Evolutionary conservation across 495 filamentous ascomycete species (phyloP).

Genomic region (Xylaria castorea): DNA sequence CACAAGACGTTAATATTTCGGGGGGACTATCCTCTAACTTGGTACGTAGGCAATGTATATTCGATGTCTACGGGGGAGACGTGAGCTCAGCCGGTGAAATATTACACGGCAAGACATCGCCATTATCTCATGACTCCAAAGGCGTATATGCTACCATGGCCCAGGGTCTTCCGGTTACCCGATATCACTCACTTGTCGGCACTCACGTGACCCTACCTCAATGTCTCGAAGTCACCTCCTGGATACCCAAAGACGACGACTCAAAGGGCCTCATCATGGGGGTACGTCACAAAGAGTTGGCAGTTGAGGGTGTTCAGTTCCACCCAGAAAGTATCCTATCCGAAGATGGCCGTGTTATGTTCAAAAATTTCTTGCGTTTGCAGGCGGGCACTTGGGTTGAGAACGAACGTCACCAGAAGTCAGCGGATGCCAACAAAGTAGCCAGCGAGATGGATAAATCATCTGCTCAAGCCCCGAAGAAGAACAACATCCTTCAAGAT

Average conservation of each 20-base stretch:
- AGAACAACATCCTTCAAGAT: conserved; percentile 83
- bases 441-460: neutral
- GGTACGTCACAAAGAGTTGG: conserved; percentile 86
- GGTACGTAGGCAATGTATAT: conserved; percentile 82
- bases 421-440: conserved; percentile 33
- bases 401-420: conserved; percentile 64
- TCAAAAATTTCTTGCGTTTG: conserved; percentile 89
- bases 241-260: conserved; percentile 70
- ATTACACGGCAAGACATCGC: conserved; percentile 94
- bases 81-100: conserved; percentile 96
- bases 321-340: conserved; percentile 98
- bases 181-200: conserved; percentile 96
- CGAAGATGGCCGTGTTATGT: conserved; percentile 83
- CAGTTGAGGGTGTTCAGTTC: conserved; percentile 94
- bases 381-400: conserved; percentile 89
- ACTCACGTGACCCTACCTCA: conserved; percentile 88
- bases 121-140: conserved; percentile 83
- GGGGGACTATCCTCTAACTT: conserved; percentile 10
- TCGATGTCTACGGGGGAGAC: conserved; percentile 85
- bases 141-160: conserved; percentile 83
- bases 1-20: neutral
- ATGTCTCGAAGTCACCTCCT: conserved; percentile 90
- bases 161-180: conserved; percentile 82
- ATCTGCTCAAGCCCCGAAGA: conserved; percentile 53
- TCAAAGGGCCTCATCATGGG: conserved; percentile 92